These are phyloP conservation scores for Vitis vinifera DNA, from an alignment of 164 flowering plant genomes.

Conservation along the genomic window ASM3070453v1 NC_081816.1:9811001-9811500, in stretches of 20 bases:
- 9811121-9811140: background rate
- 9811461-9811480: no score
- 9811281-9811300: background rate
- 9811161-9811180: background rate
- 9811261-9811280: conserved; percentile 4
- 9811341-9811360: conserved; percentile 5
- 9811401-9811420: conserved; percentile 7
- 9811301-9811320: background rate
- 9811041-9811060: conserved; percentile 84
- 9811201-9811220: background rate
- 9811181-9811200: background rate
- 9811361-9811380: background rate
- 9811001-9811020: conserved; percentile 82
- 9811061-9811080: conserved; percentile 95
- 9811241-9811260: no score
- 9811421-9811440: no score
- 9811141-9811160: background rate
- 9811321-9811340: conserved; percentile 5
- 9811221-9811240: background rate
- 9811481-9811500: no score
- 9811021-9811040: conserved; percentile 74
- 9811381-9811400: background rate
- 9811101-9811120: conserved; percentile 46
- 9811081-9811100: conserved; percentile 71
- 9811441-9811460: no score